Percentiles rank a stretch among this genome's conserved stretches.
Conservation (phyloP, 2,329 filamentous ascomycete species). For the Orbilia brochopaga region DNA sequence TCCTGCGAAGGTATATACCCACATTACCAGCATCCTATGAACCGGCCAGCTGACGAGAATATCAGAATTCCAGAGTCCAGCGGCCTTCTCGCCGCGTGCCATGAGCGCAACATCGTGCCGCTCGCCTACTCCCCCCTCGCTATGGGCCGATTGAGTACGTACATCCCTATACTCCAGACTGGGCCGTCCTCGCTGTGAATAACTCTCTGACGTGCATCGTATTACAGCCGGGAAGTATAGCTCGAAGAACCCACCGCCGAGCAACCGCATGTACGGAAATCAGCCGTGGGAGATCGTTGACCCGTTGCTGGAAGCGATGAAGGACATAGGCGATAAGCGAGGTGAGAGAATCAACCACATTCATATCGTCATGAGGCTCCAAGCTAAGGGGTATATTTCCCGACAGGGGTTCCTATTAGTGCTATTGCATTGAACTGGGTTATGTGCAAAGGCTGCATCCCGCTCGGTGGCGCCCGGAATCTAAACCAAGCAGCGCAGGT, state of each 20-base stretch:
- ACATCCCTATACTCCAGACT: background rate
- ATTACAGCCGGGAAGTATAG: conserved; percentile 58
- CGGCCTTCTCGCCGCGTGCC: conserved; percentile 59
- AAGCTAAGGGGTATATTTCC: background rate
- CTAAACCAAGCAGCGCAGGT: conserved; percentile 58
- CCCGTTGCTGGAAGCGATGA: conserved; percentile 57
- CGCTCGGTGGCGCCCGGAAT: conserved; percentile 59
- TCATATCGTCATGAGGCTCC: background rate
- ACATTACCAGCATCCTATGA: too few species aligned
- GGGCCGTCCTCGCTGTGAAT: background rate
- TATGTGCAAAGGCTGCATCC: conserved; percentile 60
- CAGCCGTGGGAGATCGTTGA: conserved; percentile 61
- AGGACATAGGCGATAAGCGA: conserved; percentile 57
- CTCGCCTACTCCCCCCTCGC: conserved; percentile 60
- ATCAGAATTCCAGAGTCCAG: conserved; percentile 57
- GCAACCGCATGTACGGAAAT: conserved; percentile 58
- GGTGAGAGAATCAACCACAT: conserved; percentile 54
- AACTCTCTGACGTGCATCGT: background rate
- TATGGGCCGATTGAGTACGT: conserved; percentile 57
- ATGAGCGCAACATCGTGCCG: conserved; percentile 59
- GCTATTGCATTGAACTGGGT: conserved; percentile 61
- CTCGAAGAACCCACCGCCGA: conserved; percentile 57
- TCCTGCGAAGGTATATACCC: conserved; percentile 57
- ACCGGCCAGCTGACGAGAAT: background rate
- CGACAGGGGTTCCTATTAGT: conserved; percentile 50